Evolutionary conservation across 768 basidiomycete genomes (phyloP).

Genomic region (Tricholoma saponaceum): DNA sequence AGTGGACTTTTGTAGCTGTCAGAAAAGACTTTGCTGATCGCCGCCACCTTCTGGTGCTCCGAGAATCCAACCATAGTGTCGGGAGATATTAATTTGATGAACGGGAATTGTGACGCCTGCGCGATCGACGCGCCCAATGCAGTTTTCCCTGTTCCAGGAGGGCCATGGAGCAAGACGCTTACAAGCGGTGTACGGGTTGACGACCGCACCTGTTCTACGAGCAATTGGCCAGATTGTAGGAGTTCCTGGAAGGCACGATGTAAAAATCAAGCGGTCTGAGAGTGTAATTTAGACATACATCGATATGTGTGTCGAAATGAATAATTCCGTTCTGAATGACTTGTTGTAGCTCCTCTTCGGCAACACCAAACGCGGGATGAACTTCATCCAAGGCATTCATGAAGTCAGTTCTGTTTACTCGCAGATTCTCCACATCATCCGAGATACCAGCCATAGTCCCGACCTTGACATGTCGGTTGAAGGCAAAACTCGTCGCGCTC

Average conservation of each 20-base stretch:
- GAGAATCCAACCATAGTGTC: conserved; percentile 96
- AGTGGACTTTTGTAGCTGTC: conserved; percentile 98
- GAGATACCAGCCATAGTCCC: conserved; percentile 97
- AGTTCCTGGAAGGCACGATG: conserved; percentile 54
- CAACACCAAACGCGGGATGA: conserved; percentile 94
- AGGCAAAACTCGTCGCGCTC: conserved; percentile 97
- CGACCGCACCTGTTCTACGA: conserved; percentile 91
- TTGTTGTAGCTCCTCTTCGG: conserved; percentile 90
- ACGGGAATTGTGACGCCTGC: conserved; percentile 89
- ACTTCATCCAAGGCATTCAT: conserved; percentile 90
- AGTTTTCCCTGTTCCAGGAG: conserved; percentile 90
- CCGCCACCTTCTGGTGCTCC: conserved; percentile 87
- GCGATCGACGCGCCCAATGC: conserved; percentile 94
- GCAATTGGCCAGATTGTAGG: conserved; percentile 78
- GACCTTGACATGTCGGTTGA: conserved; percentile 96
- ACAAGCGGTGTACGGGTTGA: conserved; percentile 91
- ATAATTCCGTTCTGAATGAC: conserved; percentile 98
- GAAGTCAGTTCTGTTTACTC: conserved; percentile 86
- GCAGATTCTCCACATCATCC: conserved; percentile 90
- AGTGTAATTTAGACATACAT: conserved; percentile 51
- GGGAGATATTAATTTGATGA: conserved; percentile 95
- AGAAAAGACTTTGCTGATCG: conserved; percentile 88
- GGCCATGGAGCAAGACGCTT: conserved; percentile 84
- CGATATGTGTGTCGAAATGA: conserved; percentile 69
- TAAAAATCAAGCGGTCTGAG: neutral